Conservation (phyloP, 106 monocot species). For the Dendrobium huoshanense region DNA sequence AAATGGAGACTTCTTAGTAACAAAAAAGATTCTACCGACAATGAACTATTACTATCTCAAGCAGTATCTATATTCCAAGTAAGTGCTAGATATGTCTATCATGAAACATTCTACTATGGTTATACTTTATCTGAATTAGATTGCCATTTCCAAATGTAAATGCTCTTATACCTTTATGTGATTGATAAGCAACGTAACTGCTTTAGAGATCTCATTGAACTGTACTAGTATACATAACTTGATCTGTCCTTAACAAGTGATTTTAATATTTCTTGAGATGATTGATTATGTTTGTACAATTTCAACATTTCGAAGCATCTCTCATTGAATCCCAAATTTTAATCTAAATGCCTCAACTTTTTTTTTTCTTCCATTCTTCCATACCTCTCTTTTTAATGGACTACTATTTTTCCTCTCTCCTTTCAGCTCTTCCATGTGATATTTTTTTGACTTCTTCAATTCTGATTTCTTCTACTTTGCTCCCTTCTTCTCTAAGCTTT, state of each 20-base stretch:
- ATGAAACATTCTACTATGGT: slow-evolving; percentile 2
- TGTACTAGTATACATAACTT: neutral
- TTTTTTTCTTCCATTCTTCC: neutral
- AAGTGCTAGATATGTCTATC: slow-evolving; percentile 19
- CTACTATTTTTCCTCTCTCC: neutral
- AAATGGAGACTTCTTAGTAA: slow-evolving; percentile 91
- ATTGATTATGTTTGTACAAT: neutral
- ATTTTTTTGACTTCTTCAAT: neutral
- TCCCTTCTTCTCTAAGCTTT: neutral
- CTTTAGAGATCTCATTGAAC: neutral
- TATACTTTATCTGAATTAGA: neutral
- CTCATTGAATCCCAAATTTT: neutral
- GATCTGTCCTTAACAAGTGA: neutral
- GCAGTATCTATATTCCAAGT: slow-evolving; percentile 84
- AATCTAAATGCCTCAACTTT: neutral
- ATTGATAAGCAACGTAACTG: neutral
- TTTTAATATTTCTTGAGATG: neutral
- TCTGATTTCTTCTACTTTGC: neutral
- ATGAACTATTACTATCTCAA: slow-evolving; percentile 62
- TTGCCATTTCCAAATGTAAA: neutral
- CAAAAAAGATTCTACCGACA: slow-evolving; percentile 44
- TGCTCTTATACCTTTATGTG: neutral
- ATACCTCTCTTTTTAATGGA: neutral
- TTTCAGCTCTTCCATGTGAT: neutral
- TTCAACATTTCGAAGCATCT: neutral